Percentiles rank a stretch among this genome's conserved stretches.
These are phyloP conservation scores for Bauhinia variegata DNA, from an alignment of 306 rosid genomes.

Conservation along the genomic window DNA sequence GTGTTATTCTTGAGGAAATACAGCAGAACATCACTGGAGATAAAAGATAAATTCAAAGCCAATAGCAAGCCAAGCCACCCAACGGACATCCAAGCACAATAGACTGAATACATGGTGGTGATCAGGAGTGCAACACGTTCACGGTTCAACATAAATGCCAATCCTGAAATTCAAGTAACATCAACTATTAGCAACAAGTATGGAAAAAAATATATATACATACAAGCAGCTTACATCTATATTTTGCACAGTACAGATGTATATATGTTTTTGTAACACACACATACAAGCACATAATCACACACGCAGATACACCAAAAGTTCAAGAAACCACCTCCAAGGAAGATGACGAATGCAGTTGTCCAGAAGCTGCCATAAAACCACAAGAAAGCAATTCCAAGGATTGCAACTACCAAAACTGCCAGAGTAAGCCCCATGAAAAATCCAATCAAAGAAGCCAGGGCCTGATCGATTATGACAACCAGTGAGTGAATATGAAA, in stretches of 20 bases:
- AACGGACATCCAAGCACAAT: slow-evolving; percentile 81
- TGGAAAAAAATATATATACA: slow-evolving; percentile 32
- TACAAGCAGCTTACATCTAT: slow-evolving; percentile 1
- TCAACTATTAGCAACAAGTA: slow-evolving; percentile 43
- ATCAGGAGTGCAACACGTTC: slow-evolving; percentile 77
- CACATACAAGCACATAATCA: background rate
- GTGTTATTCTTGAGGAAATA: slow-evolving; percentile 79
- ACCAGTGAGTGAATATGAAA: slow-evolving; percentile 34
- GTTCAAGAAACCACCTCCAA: slow-evolving; percentile 76
- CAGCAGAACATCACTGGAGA: slow-evolving; percentile 83
- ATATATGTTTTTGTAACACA: background rate
- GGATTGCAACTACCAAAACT: slow-evolving; percentile 66
- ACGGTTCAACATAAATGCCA: slow-evolving; percentile 70
- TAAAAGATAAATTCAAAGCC: slow-evolving; percentile 79
- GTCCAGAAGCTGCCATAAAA: slow-evolving; percentile 96
- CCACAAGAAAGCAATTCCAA: slow-evolving; percentile 82
- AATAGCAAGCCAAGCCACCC: slow-evolving; percentile 89
- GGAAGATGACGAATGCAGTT: slow-evolving; percentile 64
- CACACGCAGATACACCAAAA: background rate
- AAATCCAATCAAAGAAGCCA: slow-evolving; percentile 71
- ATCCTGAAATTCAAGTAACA: slow-evolving; percentile 61
- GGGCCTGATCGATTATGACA: slow-evolving; percentile 53
- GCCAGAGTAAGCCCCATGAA: slow-evolving; percentile 72
- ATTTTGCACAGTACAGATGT: slow-evolving; percentile 6
- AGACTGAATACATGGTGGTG: slow-evolving; percentile 75